A percentile compares a stretch with the other conserved stretches of the same genome.
Conservation (phyloP, 140 eudicot species). For the Cichorium intybus region DNA sequence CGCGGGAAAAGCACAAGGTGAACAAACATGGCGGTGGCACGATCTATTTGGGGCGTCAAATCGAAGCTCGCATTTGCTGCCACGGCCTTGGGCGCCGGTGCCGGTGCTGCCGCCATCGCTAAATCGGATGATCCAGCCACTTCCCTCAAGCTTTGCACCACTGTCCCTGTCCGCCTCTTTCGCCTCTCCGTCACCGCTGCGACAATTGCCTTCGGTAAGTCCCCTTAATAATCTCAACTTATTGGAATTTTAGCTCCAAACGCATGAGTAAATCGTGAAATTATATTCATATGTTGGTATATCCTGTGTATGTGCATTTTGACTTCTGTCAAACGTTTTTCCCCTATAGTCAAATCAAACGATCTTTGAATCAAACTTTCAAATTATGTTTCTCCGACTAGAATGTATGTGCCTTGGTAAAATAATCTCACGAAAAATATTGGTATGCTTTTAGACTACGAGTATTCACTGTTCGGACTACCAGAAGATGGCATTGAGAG, state of each 20-base stretch:
- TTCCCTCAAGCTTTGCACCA: slow-evolving; percentile 70
- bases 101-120: slow-evolving; percentile 44
- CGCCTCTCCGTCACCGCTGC: slow-evolving; percentile 80
- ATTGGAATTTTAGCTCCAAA: neutral
- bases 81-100: slow-evolving; percentile 64
- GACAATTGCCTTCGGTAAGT: slow-evolving; percentile 69
- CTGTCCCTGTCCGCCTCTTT: slow-evolving; percentile 81
- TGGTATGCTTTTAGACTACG: slow-evolving; percentile 53
- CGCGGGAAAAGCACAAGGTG: neutral
- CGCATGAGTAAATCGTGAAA: neutral
- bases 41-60: slow-evolving; percentile 57
- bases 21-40: slow-evolving; percentile 43
- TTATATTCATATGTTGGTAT: neutral
- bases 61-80: slow-evolving; percentile 51
- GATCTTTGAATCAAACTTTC: neutral
- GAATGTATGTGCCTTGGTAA: neutral
- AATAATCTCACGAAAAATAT: neutral
- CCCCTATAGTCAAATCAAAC: too few relatives aligned
- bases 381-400: neutral
- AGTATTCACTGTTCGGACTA: slow-evolving; percentile 77
- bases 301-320: neutral
- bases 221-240: neutral
- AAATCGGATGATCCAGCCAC: slow-evolving; percentile 83
- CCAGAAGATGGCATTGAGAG: slow-evolving; percentile 75
- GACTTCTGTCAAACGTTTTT: neutral